A percentile compares a stretch with the other conserved stretches of the same genome.
These are phyloP conservation scores for Staphylotrichum longicolle DNA, from an alignment of 495 filamentous ascomycete species.

Conservation along the genomic window DNA sequence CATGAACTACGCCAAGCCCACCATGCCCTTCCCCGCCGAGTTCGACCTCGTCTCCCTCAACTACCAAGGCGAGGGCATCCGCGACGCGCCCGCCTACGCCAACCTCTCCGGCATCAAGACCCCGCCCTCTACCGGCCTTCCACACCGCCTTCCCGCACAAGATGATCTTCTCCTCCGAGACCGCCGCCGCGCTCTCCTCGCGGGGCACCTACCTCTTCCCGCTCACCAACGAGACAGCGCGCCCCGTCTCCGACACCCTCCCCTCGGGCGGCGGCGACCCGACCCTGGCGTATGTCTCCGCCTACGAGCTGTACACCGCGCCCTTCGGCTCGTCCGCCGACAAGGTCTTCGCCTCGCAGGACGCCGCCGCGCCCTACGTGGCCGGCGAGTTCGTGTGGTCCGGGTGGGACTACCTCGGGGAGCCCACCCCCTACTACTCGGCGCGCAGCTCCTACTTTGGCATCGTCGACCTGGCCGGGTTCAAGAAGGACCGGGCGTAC, in stretches of 20 bases:
- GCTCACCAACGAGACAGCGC: conserved; percentile 37
- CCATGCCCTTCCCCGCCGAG: conserved; percentile 32
- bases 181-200: conserved; percentile 41
- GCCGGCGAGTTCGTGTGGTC: conserved; percentile 53
- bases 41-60: conserved; percentile 48
- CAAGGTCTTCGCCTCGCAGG: conserved; percentile 48
- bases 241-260: conserved; percentile 18
- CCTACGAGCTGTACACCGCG: conserved; percentile 48
- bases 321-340: conserved; percentile 45
- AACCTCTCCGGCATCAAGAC: not conserved
- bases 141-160: conserved; percentile 42
- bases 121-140: conserved; percentile 26
- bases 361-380: conserved; percentile 40
- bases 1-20: conserved; percentile 40
- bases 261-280: conserved; percentile 29
- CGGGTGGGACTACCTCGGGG: conserved; percentile 51
- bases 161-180: conserved; percentile 46
- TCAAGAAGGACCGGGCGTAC: conserved; percentile 50
- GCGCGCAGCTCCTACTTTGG: conserved; percentile 50
- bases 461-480: conserved; percentile 51
- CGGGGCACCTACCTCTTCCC: conserved; percentile 52
- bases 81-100: conserved; percentile 16
- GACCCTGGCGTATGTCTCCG: conserved; percentile 35
- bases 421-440: conserved; percentile 46
- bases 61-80: conserved; percentile 51